Evolutionary conservation across 2,329 filamentous ascomycete genomes (phyloP).

Genomic region (Claviceps citrina): DNA sequence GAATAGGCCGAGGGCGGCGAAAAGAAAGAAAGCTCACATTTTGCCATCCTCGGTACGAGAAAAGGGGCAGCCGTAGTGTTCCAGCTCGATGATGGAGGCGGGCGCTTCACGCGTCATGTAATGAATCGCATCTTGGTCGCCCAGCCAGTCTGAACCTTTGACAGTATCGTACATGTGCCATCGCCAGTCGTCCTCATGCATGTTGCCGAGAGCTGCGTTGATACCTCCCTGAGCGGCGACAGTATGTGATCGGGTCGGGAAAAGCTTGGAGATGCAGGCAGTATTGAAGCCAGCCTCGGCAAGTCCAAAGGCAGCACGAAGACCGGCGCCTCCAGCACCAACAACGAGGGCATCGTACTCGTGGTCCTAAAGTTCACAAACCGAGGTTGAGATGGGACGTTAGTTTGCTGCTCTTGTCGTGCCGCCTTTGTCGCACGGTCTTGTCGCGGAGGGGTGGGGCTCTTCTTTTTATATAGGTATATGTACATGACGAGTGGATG

Average conservation of each 20-base stretch:
- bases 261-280: conserved; percentile 74
- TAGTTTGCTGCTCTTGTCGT: background rate
- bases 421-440: too few species aligned
- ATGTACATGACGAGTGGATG: too few species aligned
- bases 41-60: conserved; percentile 90
- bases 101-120: conserved; percentile 97
- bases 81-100: conserved; percentile 80
- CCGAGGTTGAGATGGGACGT: conserved; percentile 7
- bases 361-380: conserved; percentile 66
- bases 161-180: conserved; percentile 99
- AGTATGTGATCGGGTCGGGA: conserved; percentile 73
- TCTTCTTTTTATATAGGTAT: too few species aligned
- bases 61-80: conserved; percentile 96
- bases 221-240: conserved; percentile 73
- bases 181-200: conserved; percentile 97
- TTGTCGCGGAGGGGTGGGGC: too few species aligned
- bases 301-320: conserved; percentile 72
- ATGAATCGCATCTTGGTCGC: conserved; percentile 94
- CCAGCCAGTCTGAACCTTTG: conserved; percentile 94
- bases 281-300: conserved; percentile 84
- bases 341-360: conserved; percentile 97
- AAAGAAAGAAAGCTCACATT: conserved; percentile 44
- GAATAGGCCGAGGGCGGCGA: too few species aligned
- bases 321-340: conserved; percentile 65
- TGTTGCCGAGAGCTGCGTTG: conserved; percentile 81